Evolutionary conservation across 1,284 basidiomycete species (phyloP).

Genomic region (Microbotryum lychnidis-dioicae): DNA sequence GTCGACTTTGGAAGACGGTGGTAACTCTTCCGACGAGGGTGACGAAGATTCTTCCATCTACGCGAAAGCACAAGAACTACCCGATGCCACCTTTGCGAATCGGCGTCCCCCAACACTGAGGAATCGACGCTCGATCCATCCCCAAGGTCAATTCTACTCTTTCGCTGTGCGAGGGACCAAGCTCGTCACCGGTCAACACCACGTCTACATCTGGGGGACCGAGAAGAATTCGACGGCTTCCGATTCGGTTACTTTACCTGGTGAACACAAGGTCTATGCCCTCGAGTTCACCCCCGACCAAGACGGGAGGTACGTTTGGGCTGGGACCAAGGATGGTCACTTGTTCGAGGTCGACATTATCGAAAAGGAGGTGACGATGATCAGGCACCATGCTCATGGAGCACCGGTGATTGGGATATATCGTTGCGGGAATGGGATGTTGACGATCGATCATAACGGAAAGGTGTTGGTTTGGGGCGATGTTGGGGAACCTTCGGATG

Average conservation of each 20-base stretch:
- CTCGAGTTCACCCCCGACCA: conserved; percentile 55
- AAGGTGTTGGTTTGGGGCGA: conserved; percentile 60
- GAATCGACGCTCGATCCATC: conserved; percentile 33
- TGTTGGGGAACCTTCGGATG: conserved; percentile 26
- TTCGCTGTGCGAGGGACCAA: conserved; percentile 27
- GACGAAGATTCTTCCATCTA: conserved; percentile 18
- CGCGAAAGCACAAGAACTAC: conserved; percentile 52
- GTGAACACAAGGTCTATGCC: conserved; percentile 57
- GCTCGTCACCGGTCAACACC: conserved; percentile 27
- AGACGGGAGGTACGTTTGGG: conserved; percentile 57
- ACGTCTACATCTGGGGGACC: conserved; percentile 30
- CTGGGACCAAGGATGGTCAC: conserved; percentile 81
- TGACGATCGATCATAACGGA: conserved; percentile 72
- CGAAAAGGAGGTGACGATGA: conserved; percentile 51
- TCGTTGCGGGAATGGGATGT: conserved; percentile 57
- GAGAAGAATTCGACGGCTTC: conserved; percentile 49
- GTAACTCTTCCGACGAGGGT: conserved; percentile 20
- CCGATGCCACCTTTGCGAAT: conserved; percentile 72
- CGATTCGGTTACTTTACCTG: conserved; percentile 14
- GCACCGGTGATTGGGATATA: conserved; percentile 63
- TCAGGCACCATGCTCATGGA: conserved; percentile 56
- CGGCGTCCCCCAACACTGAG: conserved; percentile 57
- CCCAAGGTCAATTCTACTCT: conserved; percentile 16
- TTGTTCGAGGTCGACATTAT: conserved; percentile 69
- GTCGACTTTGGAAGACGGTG: background rate